Base-by-base conservation (phyloP, 495 filamentous ascomycete species). In the Sabuloglossum arenarium region DNA sequence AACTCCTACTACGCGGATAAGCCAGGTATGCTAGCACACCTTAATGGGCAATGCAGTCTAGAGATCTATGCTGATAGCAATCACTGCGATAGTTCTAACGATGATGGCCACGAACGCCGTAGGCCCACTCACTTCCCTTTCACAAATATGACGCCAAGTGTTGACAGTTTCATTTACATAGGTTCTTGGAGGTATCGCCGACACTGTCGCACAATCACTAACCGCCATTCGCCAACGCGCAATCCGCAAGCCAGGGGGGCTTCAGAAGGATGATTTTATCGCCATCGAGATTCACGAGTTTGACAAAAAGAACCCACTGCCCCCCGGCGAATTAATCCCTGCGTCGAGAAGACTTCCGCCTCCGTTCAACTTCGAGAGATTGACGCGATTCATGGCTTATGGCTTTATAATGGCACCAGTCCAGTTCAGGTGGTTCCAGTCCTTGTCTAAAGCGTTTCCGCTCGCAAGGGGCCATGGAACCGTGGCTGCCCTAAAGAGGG, bases 31-130 rank as follows among this genome's bases (percentile, higher is more conserved):
- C 62, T 50, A 29, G 32, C n/a, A 39, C 24, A 39, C 8, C 34
- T 39, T 16, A 8, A 8, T 8, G 16, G 21, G 42, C 32, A 27
- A 12, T 11, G 29, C 14, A 31, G 6, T 58, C 32, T n/a, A 3
- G 9, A 11, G n/a, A 6, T 25, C 16, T 32, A 23, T 32, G 12
- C 45, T 46, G 14, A 45, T 21, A 21, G 55, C 8, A 29, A 1
- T 27, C 23, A 58, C 57, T 43, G 59, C 24, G 56, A 61, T 69
- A 85, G 86, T 98, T 37, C 75, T 98, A 59, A 98, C 91, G 43
- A 98, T 90, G 67, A 98, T 97, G 91, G 84, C 96, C 59, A 90
- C 87, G 61, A 98, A 98, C 69, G 84, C 91, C 56, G 82, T 98
- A 79, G 65, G 78, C 67, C 57, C 62, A 46, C 32, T 29, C 43